Base-by-base conservation (phyloP, 805 yeast species). In the Candida nonsorbophila region DNA sequence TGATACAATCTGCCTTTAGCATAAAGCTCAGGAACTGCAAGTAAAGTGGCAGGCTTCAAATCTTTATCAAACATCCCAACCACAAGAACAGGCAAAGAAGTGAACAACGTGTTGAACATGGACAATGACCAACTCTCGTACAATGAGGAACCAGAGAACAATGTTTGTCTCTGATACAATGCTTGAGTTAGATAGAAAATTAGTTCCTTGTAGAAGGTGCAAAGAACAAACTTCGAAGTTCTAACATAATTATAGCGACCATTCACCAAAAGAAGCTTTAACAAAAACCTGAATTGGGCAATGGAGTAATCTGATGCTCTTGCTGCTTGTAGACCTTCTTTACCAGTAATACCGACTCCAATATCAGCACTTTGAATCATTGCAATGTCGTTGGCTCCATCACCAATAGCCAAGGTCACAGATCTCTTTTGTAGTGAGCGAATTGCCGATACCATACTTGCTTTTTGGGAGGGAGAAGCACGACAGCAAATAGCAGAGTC, bases 291-390 rank as follows among this genome's bases (percentile, higher is more conserved):
- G 59, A 92, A 92, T 52, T 92, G 98, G 0, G 94, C 99, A 51
- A 92, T 83, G 1, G 97, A 80, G 49, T 85, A 92, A 56, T 92
- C 99, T 0, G 97, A 79, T 0, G 95, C 72, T 44, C 98, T 68
- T 0, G 98, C 95, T 0, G 98, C 98, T 49, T 92, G 98, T 24
- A 92, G 62, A 2, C 98, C 98, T 58, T 92, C 98, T 44, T 82
- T 84, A 20, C 98, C 99, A 1, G 97, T 88, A 30, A 92, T 92
- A 16, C 98, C 98, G 38, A 92, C 75, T 16, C 99, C 99, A 32
- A 92, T 86, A 55, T 92, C 97, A 0, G 99, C 99, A 48, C 94
- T 82, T 60, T 92, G 97, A 38, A 92, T 92, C 99, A 92, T 92
- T 1, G 99, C 97, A 51, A 92, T 88, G 56, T 92, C 99, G 51